These are phyloP conservation scores for Simmondsia chinensis DNA, from an alignment of 148 eudicot species.

Conservation along the genomic window DNA sequence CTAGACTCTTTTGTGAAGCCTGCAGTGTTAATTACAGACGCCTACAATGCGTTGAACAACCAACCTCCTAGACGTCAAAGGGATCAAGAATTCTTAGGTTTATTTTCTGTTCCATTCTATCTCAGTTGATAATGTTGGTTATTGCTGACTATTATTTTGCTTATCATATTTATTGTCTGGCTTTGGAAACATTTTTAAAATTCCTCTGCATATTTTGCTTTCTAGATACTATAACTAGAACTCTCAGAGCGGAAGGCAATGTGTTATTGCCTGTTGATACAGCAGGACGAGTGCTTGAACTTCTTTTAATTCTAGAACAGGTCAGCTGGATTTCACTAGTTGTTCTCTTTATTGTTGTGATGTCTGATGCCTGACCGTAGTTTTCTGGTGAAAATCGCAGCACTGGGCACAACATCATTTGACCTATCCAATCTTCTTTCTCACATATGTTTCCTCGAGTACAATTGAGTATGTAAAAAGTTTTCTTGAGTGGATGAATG, in stretches of 20 bases:
- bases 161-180: no score
- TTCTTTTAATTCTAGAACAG: constrained; percentile 77
- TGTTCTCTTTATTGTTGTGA: not conserved
- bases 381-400: constrained; percentile 44
- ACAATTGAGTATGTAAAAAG: constrained; percentile 91
- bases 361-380: constrained; percentile 4
- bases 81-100: constrained; percentile 91
- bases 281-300: constrained; percentile 90
- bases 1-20: constrained; percentile 89
- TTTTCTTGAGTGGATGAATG: constrained; percentile 98
- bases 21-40: constrained; percentile 95
- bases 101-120: not conserved
- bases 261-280: constrained; percentile 91
- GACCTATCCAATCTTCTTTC: constrained; percentile 86
- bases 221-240: constrained; percentile 56
- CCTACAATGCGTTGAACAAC: constrained; percentile 82
- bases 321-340: constrained; percentile 18
- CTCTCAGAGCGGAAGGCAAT: constrained; percentile 75
- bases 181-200: no score
- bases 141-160: no score
- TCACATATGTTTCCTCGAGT: constrained; percentile 83
- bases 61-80: constrained; percentile 92
- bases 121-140: no score
- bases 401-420: constrained; percentile 87
- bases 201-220: constrained; percentile 5